phyloP scores from a whole-genome alignment of 331 rosid species.

The Quercus lobata region DNA sequence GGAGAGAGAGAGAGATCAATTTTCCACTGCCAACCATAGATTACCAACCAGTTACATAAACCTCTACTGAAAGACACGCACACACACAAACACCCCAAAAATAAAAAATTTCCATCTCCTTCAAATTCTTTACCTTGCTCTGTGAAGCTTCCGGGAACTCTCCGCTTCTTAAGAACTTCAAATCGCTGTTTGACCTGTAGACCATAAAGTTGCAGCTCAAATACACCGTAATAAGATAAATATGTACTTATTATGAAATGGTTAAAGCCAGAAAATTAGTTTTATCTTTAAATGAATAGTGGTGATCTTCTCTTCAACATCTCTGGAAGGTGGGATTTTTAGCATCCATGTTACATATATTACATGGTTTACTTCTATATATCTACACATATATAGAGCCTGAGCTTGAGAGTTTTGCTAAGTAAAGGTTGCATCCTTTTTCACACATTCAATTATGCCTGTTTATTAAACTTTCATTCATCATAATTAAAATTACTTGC shows the following conservation, averaged over 20 bases:
- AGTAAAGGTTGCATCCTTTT: too few species aligned
- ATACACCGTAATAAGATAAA: neutral
- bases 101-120: neutral
- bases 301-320: neutral
- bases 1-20: slow-evolving; percentile 9
- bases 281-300: neutral
- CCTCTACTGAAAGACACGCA: neutral
- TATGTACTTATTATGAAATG: neutral
- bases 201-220: slow-evolving; percentile 23
- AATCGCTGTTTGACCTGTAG: slow-evolving; percentile 88
- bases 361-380: neutral
- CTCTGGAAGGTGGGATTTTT: neutral
- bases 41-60: neutral
- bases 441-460: too few species aligned
- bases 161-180: slow-evolving; percentile 81
- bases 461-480: too few species aligned
- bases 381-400: neutral
- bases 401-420: too few species aligned
- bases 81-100: neutral
- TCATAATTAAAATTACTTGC: neutral
- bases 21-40: neutral
- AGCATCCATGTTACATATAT: neutral
- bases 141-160: slow-evolving; percentile 68
- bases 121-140: slow-evolving; percentile 73
- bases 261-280: neutral